Conservation (phyloP, 805 yeast species). For the Kuraishia hungarica region DNA sequence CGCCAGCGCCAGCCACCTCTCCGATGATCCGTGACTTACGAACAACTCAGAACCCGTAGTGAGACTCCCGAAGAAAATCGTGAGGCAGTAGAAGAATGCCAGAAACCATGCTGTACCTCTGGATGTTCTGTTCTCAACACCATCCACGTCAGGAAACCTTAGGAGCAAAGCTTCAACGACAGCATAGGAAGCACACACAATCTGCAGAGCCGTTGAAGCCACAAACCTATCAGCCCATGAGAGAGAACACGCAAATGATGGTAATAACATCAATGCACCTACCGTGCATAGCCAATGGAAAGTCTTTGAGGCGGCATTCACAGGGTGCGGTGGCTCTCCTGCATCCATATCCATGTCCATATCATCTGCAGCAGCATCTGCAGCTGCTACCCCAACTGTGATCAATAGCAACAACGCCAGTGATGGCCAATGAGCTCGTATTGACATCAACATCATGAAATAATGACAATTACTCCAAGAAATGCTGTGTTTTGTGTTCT, state of each 20-base stretch:
- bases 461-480: background rate
- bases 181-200: conserved; percentile 39
- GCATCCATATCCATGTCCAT: background rate
- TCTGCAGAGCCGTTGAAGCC: conserved; percentile 36
- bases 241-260: conserved; percentile 46
- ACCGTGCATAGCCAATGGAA: conserved; percentile 59
- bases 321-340: background rate
- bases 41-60: conserved; percentile 43
- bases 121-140: conserved; percentile 60
- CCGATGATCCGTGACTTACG: conserved; percentile 23
- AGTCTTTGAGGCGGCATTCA: conserved; percentile 37
- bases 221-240: conserved; percentile 45
- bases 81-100: conserved; percentile 32
- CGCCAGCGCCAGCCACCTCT: conserved; percentile 25
- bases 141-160: conserved; percentile 54
- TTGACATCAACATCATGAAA: background rate
- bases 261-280: conserved; percentile 37
- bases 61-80: conserved; percentile 46
- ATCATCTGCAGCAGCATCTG: background rate
- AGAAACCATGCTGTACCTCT: conserved; percentile 64
- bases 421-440: background rate
- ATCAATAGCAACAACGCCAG: background rate
- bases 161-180: conserved; percentile 48
- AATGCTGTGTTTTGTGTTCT: background rate
- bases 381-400: background rate